Base-by-base conservation (phyloP, 2,329 filamentous ascomycete genomes). In the Pezicula radicicola region DNA sequence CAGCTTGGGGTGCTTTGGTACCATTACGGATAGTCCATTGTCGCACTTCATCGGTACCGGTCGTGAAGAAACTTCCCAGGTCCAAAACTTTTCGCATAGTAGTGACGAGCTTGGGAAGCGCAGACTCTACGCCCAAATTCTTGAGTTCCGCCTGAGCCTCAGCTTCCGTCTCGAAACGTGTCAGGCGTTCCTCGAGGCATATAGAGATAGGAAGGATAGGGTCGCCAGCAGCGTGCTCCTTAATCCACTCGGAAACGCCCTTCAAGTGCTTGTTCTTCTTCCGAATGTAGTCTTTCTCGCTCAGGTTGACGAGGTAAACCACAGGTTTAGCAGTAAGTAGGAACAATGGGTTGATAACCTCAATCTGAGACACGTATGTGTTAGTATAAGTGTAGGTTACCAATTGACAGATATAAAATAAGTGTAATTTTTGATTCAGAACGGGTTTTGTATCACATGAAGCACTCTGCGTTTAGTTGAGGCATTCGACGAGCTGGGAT, bases 401-500 rank as follows among this genome's bases (percentile, higher is more conserved):
- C 10, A 12, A 30, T 30, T 30, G 51, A 56, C 43, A 58, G 52
- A 59, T 39, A 57, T 58, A 54, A 57, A 53, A 45, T 49, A 27
- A 60, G 48, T 51, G 46, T 58, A 53, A 51, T 40, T 49, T 64
- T 54, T 49, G 25, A 56, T 55, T 68, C 64, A 68, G 66, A 68
- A 63, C 60, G 60, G 59, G 66, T 62, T 67, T 67, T 58, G 89
- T 80, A 87, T 97, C 91, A 95, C 93, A 97, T 75, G 70, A 84
- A 83, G 80, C 79, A 80, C 88, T 90, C 88, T 79, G 80, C 81
- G 84, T 89, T 84, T 74, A 76, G 73, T 75, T 81, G 85, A 89
- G 88, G 83, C 81, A 84, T 87, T 97, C 93, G 87, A 96, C 88
- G 94, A 99, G 94, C 94, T 99, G 94, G 94, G 94, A 90, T 96